These are phyloP conservation scores for Stagonosporopsis rhizophila DNA, from an alignment of 2,329 filamentous ascomycete species.

Conservation along the genomic window DNA sequence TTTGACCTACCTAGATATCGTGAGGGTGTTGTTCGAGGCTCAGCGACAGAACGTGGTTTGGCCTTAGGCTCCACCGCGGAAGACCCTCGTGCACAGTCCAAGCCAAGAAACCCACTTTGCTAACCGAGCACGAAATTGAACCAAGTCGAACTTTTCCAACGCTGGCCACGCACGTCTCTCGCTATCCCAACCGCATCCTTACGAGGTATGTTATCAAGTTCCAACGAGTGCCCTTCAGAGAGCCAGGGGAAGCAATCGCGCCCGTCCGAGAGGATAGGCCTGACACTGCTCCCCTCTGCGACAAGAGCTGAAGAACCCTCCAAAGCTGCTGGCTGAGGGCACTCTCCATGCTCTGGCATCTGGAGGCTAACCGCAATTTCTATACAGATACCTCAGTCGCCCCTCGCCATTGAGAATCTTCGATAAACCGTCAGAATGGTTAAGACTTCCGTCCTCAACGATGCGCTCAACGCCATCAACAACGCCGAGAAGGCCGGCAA, in stretches of 20 bases:
- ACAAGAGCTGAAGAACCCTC: slow-evolving; percentile 74
- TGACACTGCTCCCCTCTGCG: slow-evolving; percentile 57
- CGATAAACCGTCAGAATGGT: slow-evolving; percentile 85
- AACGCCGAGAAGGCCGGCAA: slow-evolving; percentile 99
- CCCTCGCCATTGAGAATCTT: slow-evolving; percentile 80
- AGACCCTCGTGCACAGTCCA: slow-evolving; percentile 8
- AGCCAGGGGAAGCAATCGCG: slow-evolving; percentile 58
- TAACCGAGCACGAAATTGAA: slow-evolving; percentile 32
- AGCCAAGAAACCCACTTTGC: slow-evolving; percentile 17
- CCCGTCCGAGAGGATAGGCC: slow-evolving; percentile 34
- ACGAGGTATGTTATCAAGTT: slow-evolving; percentile 47
- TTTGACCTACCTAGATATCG: neutral
- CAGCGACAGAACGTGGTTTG: slow-evolving; percentile 12
- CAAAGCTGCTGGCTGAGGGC: slow-evolving; percentile 60
- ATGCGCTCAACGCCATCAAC: slow-evolving; percentile 99
- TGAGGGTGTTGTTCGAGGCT: slow-evolving; percentile 3
- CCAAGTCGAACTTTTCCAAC: slow-evolving; percentile 35
- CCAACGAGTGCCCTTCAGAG: slow-evolving; percentile 59
- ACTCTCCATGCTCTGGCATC: slow-evolving; percentile 72
- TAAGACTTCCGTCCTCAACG: slow-evolving; percentile 98
- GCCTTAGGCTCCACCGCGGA: slow-evolving; percentile 10
- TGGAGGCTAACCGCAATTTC: slow-evolving; percentile 64
- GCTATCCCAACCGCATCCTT: slow-evolving; percentile 34
- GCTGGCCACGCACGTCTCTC: slow-evolving; percentile 26
- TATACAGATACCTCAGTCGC: slow-evolving; percentile 67